Conservation (phyloP, 352 stramenopile genomes). For the Elongisporangium anandrum region DNA sequence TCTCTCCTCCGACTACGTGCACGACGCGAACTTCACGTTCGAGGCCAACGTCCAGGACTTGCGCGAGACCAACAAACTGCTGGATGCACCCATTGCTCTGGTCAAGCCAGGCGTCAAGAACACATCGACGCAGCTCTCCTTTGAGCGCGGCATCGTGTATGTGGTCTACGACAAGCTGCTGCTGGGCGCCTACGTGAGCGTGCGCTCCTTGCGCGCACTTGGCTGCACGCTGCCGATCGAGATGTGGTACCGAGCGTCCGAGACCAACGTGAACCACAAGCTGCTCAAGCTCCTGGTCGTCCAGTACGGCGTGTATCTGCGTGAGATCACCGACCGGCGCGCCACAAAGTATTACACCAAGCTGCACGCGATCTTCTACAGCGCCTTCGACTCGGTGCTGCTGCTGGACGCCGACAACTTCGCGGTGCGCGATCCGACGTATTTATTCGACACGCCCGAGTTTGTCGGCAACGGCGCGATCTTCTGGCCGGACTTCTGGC, state of each 20-base stretch:
- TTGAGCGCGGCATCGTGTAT: slow-evolving; percentile 34
- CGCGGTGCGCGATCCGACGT: slow-evolving; percentile 44
- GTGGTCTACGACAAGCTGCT: slow-evolving; percentile 52
- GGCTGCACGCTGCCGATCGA: no score
- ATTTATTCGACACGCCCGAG: slow-evolving; percentile 52
- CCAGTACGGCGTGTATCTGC: slow-evolving; percentile 34
- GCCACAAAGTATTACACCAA: slow-evolving; percentile 55
- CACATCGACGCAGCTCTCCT: no score
- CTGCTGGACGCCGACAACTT: slow-evolving; percentile 62
- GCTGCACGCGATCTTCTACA: no score
- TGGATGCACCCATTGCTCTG: slow-evolving; percentile 9
- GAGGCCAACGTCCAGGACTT: slow-evolving; percentile 12
- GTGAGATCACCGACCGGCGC: slow-evolving; percentile 33
- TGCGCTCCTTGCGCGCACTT: slow-evolving; percentile 44
- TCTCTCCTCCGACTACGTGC: slow-evolving; percentile 36
- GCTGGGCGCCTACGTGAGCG: slow-evolving; percentile 39
- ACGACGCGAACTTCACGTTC: slow-evolving; percentile 38
- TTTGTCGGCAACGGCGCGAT: slow-evolving; percentile 46
- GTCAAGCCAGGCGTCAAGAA: slow-evolving; percentile 1
- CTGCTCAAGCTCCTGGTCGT: slow-evolving; percentile 32
- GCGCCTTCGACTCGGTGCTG: slow-evolving; percentile 51
- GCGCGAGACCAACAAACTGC: not conserved
- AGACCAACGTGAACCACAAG: slow-evolving; percentile 27
- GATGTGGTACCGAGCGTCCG: slow-evolving; percentile 40
- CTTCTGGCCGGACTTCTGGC: no score